These are phyloP conservation scores for Umbellularia californica DNA, from an alignment of 164 flowering plant species.

Conservation along the genomic window DNA sequence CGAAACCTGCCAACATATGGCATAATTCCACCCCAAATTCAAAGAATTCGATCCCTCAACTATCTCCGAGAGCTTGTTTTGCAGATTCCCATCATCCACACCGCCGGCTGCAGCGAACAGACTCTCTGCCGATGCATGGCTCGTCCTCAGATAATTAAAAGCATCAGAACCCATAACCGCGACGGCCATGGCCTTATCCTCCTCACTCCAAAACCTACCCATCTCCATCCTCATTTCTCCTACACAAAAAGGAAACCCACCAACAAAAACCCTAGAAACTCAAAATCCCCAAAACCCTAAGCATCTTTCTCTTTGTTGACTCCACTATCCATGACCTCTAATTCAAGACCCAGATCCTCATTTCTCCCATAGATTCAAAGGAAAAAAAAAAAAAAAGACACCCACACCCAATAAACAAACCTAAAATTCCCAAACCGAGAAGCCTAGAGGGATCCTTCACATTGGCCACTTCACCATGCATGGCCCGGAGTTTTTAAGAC, in stretches of 20 bases:
- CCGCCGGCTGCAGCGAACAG: conserved; percentile 27
- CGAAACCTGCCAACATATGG: conserved; percentile 88
- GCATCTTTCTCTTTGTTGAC: no score
- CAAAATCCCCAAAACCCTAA: background rate
- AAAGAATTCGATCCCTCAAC: conserved; percentile 60
- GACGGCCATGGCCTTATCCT: conserved; percentile 53
- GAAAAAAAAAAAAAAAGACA: no score
- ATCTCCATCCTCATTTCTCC: conserved; percentile 40
- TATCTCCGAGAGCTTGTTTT: conserved; percentile 79
- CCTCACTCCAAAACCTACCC: conserved; percentile 30
- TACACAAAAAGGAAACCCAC: conserved; percentile 6
- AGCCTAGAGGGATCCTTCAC: no score
- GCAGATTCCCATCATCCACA: conserved; percentile 48
- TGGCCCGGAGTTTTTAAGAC: no score
- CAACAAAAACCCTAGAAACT: background rate
- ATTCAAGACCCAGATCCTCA: background rate
- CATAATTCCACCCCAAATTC: conserved; percentile 83
- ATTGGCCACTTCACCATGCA: no score
- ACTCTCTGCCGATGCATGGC: conserved; percentile 26
- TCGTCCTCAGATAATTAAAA: conserved; percentile 39
- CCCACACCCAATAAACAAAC: no score
- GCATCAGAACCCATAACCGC: conserved; percentile 56
- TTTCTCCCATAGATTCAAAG: no score
- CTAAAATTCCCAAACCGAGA: no score
- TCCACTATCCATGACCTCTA: conserved; percentile 3